Evolutionary conservation across 1,284 basidiomycete genomes (phyloP), one percentile per base, ranked within the genome.

Genomic region (Boletus austroedulis): DNA sequence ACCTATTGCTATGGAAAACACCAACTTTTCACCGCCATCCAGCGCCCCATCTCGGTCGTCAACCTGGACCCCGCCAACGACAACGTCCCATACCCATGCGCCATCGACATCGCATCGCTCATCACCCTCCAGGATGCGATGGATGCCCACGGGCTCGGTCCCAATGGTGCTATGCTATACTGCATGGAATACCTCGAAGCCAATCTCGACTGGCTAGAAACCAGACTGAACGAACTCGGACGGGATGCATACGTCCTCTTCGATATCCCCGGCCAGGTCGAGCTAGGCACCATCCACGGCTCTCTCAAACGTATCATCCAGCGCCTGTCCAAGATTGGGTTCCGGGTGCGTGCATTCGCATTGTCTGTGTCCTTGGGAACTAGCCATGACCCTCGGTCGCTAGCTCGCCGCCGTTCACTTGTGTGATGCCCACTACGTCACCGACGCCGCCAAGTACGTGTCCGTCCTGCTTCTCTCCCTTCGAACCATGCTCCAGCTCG

Each of bases 1-100:
- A 97, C 94, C 0, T 97, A 97, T 71, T 95, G 93, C 74, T 85
- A 92, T 69, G 95, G 95, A 48, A 92, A 96, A 78, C 81, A 95
- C 67, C 95, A 96, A 73, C 90, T 98, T 43, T 89, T 97, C 67
- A 88, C 85, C 14, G 94, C 94, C 2, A 82, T 98, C 24, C 79
- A 85, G 17, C 85, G 96, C 1, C 94, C 94, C 3, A 89, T 98
- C 41, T 83, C 89, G 49, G 81, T 99, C 61, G 87, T 99, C 63
- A 99, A 99, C 76, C 84, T 99, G 54, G 97, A 99, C 72, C 96
- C 97, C 0, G 97, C 97, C 23, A 96, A 97, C 68, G 88, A 94
- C 59, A 77, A 80, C 50, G 89, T 96, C 26, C 89, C 94, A 21
- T 99, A 99, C 73, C 92, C 94, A 36, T 95, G 94, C 67, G 85